Conservation (phyloP, 164 flowering plant genomes). For the Warburgia ugandensis region DNA sequence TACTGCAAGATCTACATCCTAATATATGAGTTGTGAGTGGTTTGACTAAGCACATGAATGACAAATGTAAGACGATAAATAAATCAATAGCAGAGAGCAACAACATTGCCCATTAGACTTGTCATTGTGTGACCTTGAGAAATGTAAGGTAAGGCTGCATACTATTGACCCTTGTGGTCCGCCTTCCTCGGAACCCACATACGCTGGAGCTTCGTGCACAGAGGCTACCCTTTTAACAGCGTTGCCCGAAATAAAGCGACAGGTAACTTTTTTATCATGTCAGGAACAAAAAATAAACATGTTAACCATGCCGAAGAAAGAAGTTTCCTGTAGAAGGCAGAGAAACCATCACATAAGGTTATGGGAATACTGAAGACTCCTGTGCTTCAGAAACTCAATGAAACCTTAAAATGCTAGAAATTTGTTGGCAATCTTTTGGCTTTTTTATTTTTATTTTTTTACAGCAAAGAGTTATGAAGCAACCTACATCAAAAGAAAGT, state of each 20-base stretch:
- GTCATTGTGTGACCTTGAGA: too few relatives aligned
- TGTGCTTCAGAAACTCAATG: background rate
- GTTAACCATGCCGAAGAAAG: conserved; percentile 99
- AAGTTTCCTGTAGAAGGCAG: conserved; percentile 63
- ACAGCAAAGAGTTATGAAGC: too few relatives aligned
- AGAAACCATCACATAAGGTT: conserved; percentile 3
- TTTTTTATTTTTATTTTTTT: too few relatives aligned
- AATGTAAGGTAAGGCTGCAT: too few relatives aligned
- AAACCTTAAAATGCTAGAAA: background rate
- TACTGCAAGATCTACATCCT: too few relatives aligned
- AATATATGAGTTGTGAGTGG: background rate
- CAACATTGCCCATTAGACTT: too few relatives aligned
- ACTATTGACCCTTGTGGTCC: too few relatives aligned
- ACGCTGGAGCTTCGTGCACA: too few relatives aligned
- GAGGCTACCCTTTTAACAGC: too few relatives aligned
- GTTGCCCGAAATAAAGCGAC: conserved; percentile 53
- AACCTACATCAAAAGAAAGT: too few relatives aligned
- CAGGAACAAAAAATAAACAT: conserved; percentile 85
- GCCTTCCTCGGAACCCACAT: too few relatives aligned
- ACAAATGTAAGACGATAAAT: background rate
- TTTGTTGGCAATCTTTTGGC: too few relatives aligned
- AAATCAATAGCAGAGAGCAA: background rate
- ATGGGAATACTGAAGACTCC: background rate
- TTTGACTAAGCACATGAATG: background rate
- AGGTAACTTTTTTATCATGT: conserved; percentile 70